phyloP scores from a whole-genome alignment of 179 eudicot genomes.

The Actinidia chinensis region DNA sequence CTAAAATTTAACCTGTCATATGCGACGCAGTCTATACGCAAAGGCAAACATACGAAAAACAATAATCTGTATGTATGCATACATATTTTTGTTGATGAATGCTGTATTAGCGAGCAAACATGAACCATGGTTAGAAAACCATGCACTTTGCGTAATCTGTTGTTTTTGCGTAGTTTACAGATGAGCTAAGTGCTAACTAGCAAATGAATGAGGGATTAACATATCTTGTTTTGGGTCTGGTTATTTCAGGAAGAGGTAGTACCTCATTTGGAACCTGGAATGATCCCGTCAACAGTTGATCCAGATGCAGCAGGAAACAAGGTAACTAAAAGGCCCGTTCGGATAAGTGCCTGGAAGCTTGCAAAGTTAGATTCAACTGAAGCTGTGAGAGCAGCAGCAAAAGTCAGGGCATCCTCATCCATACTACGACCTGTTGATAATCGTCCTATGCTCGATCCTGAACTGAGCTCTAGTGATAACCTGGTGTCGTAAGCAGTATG shows the following conservation, averaged over 20 bases:
- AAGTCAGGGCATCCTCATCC: slow-evolving; percentile 94
- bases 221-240: slow-evolving; percentile 13
- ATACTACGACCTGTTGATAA: slow-evolving; percentile 72
- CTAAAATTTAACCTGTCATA: background rate
- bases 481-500: slow-evolving; percentile 71
- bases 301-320: slow-evolving; percentile 75
- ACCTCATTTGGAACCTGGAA: slow-evolving; percentile 94
- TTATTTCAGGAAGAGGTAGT: slow-evolving; percentile 85
- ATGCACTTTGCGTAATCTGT: background rate
- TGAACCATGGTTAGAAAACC: background rate
- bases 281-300: slow-evolving; percentile 85
- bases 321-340: slow-evolving; percentile 62
- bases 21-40: too few relatives aligned
- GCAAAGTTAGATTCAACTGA: slow-evolving; percentile 79
- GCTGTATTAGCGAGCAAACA: background rate
- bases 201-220: background rate
- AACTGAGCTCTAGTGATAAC: slow-evolving; percentile 79
- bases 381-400: slow-evolving; percentile 87
- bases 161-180: background rate
- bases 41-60: too few relatives aligned
- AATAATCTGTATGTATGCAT: too few relatives aligned
- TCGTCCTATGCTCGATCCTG: slow-evolving; percentile 44
- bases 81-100: background rate
- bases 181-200: background rate
- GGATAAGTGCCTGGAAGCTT: slow-evolving; percentile 87